Conservation (phyloP, 305 asterid genomes). For the Fraxinus paxiana region DNA sequence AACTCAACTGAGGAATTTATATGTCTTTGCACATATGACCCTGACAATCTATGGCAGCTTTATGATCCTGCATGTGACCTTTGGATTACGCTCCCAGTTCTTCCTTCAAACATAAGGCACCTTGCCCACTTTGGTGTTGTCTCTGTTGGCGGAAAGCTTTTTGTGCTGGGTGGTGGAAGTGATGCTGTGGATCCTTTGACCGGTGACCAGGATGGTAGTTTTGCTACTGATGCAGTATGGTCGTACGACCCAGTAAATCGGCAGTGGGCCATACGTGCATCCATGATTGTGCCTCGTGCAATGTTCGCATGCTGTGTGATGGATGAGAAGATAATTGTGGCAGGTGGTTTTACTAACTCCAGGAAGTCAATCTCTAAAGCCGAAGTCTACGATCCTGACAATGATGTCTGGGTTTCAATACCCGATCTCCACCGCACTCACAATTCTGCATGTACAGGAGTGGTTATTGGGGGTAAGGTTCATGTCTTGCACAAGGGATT, state of each 20-base stretch:
- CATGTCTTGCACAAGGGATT: conserved; percentile 91
- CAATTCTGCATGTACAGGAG: conserved; percentile 79
- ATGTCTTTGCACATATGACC: conserved; percentile 83
- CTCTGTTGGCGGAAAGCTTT: conserved; percentile 78
- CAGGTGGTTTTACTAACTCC: conserved; percentile 88
- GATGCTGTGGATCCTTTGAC: conserved; percentile 93
- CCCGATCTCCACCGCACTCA: conserved; percentile 85
- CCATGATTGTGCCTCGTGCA: conserved; percentile 91
- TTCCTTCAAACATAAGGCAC: conserved; percentile 78
- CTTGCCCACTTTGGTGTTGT: conserved; percentile 93
- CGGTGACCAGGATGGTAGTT: conserved; percentile 93
- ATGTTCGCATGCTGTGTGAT: conserved; percentile 92
- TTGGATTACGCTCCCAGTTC: conserved; percentile 86
- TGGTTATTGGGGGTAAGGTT: conserved; percentile 69
- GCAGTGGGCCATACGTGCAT: conserved; percentile 57
- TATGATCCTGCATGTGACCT: conserved; percentile 76
- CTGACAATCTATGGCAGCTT: conserved; percentile 94
- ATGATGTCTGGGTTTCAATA: conserved; percentile 66
- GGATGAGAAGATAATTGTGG: conserved; percentile 89
- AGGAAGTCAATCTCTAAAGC: conserved; percentile 87
- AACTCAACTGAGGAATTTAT: conserved; percentile 70
- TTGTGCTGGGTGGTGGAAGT: conserved; percentile 90
- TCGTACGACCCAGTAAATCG: conserved; percentile 65
- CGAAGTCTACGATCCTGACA: conserved; percentile 85
- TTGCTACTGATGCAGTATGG: conserved; percentile 92